Evolutionary conservation across 1,139 yeast species (phyloP).

Genomic region (Debaryomyces sp.): DNA sequence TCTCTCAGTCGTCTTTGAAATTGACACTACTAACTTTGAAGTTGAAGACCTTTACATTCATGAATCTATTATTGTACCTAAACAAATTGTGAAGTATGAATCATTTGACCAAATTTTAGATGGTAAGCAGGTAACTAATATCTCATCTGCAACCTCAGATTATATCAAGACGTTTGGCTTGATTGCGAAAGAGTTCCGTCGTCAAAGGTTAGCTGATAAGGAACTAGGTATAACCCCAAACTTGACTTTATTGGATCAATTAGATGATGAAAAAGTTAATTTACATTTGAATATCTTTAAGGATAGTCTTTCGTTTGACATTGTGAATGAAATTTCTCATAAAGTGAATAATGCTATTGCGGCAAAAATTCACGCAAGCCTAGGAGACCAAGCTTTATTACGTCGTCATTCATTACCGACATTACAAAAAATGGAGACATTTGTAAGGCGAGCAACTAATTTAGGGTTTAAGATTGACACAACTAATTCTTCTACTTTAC

Average conservation of each 20-base stretch:
- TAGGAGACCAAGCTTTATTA: constrained; percentile 81
- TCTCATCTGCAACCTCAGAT: constrained; percentile 64
- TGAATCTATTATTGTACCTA: constrained; percentile 70
- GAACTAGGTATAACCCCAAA: constrained; percentile 54
- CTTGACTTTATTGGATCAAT: constrained; percentile 71
- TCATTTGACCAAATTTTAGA: constrained; percentile 53
- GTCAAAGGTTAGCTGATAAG: constrained; percentile 63
- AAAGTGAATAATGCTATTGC: constrained; percentile 89
- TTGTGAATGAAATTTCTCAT: constrained; percentile 75
- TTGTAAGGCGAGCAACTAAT: constrained; percentile 67
- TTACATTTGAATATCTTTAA: constrained; percentile 75
- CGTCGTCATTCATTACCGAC: constrained; percentile 90
- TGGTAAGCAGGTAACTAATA: constrained; percentile 30
- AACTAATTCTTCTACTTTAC: constrained; percentile 70
- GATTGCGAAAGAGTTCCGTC: constrained; percentile 71
- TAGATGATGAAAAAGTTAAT: constrained; percentile 83
- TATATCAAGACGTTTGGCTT: constrained; percentile 65
- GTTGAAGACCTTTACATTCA: constrained; percentile 80
- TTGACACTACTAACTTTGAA: constrained; percentile 73
- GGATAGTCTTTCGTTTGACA: constrained; percentile 55
- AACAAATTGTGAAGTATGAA: constrained; percentile 53
- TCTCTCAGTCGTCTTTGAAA: constrained; percentile 78
- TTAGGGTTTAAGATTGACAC: constrained; percentile 76
- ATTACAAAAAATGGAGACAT: constrained; percentile 76
- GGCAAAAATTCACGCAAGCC: constrained; percentile 68